These are phyloP conservation scores for Aspergillus costaricaensis DNA, from an alignment of 2,329 filamentous ascomycete genomes.

Conservation along the genomic window DNA sequence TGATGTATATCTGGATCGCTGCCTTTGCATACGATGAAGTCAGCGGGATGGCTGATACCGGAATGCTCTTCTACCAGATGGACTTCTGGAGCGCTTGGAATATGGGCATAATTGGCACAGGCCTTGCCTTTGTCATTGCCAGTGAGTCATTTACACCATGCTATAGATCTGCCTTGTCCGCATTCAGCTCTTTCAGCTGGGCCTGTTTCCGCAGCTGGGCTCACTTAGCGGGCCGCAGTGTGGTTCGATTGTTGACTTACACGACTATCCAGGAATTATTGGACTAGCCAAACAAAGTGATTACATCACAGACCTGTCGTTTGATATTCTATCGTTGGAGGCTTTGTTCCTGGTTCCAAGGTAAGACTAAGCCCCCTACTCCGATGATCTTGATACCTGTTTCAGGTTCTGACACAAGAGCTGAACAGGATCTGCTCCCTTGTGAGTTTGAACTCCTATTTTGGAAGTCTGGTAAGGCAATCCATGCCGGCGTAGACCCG, in stretches of 20 bases:
- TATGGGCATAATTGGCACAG: constrained; percentile 72
- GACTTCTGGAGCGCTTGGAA: constrained; percentile 81
- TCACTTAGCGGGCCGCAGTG: not conserved
- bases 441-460: constrained; percentile 83
- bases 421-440: constrained; percentile 73
- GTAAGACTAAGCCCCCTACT: constrained; percentile 31
- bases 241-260: constrained; percentile 3
- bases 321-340: constrained; percentile 86
- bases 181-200: constrained; percentile 8
- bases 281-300: constrained; percentile 64
- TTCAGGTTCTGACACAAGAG: constrained; percentile 23
- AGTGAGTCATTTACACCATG: constrained; percentile 56
- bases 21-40: constrained; percentile 87
- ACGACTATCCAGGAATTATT: constrained; percentile 57
- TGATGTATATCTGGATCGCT: constrained; percentile 82
- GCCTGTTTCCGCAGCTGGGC: not conserved
- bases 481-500: constrained; percentile 16
- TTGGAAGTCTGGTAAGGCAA: constrained; percentile 55
- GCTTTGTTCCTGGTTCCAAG: constrained; percentile 85
- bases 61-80: constrained; percentile 79
- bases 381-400: not conserved
- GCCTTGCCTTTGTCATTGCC: constrained; percentile 68
- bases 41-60: constrained; percentile 81
- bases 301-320: constrained; percentile 72
- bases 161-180: constrained; percentile 26